A percentile compares a stretch with the other conserved stretches of the same genome.
phyloP scores from a whole-genome alignment of 2,329 filamentous ascomycete genomes.

The Dryadomyces quercivorus region DNA sequence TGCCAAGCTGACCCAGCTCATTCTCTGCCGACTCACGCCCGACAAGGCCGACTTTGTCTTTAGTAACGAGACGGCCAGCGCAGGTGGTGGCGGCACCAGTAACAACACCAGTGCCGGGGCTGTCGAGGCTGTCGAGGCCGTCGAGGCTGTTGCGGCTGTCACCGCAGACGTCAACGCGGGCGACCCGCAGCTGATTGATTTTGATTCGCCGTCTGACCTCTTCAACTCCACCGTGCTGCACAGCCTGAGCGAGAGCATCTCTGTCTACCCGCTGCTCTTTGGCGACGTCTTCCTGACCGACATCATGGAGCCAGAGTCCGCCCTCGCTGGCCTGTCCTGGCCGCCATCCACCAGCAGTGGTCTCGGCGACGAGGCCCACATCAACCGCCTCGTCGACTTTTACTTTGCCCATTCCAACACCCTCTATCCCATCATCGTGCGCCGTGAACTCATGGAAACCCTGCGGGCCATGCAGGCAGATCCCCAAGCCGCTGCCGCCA shows the following conservation, averaged over 20 bases:
- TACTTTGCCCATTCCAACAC: constrained; percentile 36
- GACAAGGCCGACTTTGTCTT: constrained; percentile 31
- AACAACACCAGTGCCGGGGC: not conserved
- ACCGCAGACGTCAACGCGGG: not conserved
- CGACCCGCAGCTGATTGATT: constrained; percentile 13
- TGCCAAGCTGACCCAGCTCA: constrained; percentile 28
- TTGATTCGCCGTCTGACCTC: constrained; percentile 16
- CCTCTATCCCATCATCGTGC: constrained; percentile 29
- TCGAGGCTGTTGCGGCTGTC: not conserved
- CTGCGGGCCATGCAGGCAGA: constrained; percentile 19
- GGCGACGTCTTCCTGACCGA: constrained; percentile 18
- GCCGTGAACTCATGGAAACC: constrained; percentile 20
- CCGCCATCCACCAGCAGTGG: not conserved
- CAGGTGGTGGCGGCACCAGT: not conserved
- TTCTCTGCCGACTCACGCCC: constrained; percentile 27
- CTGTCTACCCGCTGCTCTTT: constrained; percentile 18
- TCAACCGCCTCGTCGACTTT: constrained; percentile 23
- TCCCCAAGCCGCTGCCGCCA: constrained; percentile 15
- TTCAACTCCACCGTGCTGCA: constrained; percentile 14
- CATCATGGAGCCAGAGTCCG: constrained; percentile 5
- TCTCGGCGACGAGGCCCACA: constrained; percentile 14
- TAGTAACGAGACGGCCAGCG: not conserved
- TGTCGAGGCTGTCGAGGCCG: not conserved
- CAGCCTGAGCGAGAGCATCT: constrained; percentile 15
- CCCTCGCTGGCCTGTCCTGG: constrained; percentile 9